Conservation (phyloP, 441 rosid genomes). For the Kokia cookei region DNA sequence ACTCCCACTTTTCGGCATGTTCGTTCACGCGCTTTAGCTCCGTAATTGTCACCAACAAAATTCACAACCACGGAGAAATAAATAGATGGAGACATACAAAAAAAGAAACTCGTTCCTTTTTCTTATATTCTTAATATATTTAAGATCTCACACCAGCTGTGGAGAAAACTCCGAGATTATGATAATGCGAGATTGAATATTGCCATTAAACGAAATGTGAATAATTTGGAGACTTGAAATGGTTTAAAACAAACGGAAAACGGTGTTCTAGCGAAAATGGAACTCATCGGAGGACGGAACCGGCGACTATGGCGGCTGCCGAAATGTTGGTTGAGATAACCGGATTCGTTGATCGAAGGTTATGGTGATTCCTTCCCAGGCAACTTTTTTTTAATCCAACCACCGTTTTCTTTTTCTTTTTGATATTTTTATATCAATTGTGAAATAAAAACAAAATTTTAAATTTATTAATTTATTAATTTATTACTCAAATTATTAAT, state of each 20-base stretch:
- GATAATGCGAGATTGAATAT: not conserved
- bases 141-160: not conserved
- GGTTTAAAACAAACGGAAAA: not conserved
- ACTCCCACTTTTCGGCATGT: slow-evolving; percentile 58
- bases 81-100: slow-evolving; percentile 25
- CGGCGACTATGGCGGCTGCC: not conserved
- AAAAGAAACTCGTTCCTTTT: not conserved
- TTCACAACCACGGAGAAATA: slow-evolving; percentile 15
- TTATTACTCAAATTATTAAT: not conserved
- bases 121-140: not conserved
- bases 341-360: not conserved
- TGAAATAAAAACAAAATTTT: not conserved
- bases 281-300: slow-evolving; percentile 1
- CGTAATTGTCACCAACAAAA: slow-evolving; percentile 7
- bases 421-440: not conserved
- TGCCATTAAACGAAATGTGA: not conserved
- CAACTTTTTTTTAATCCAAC: not conserved
- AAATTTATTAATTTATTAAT: not conserved
- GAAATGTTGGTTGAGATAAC: not conserved
- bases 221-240: not conserved
- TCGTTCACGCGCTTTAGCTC: slow-evolving; percentile 14
- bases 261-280: too few species aligned
- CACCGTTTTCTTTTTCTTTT: not conserved
- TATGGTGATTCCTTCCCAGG: not conserved
- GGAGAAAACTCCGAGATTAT: not conserved